phyloP scores from a whole-genome alignment of 2,329 filamentous ascomycete species.

The Colletotrichum sp. region DNA sequence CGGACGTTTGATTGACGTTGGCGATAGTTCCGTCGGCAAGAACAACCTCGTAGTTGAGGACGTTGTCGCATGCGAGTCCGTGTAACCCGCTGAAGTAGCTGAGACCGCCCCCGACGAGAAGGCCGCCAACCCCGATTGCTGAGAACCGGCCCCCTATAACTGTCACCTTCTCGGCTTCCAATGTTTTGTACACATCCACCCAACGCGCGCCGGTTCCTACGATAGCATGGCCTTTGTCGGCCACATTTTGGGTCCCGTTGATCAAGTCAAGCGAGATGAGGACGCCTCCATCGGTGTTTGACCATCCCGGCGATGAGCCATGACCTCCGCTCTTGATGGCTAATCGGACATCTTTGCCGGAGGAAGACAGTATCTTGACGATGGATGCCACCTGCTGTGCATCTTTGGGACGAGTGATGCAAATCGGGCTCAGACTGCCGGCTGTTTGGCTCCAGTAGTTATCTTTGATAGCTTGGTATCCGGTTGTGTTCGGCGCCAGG shows the following conservation, averaged over 20 bases:
- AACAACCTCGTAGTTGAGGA: conserved; percentile 55
- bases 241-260: background rate
- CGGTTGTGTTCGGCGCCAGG: background rate
- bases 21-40: conserved; percentile 48
- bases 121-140: conserved; percentile 42
- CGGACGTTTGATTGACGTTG: conserved; percentile 34
- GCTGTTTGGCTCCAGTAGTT: background rate
- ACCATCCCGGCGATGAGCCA: background rate
- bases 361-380: background rate
- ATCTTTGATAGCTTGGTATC: background rate
- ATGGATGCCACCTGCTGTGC: background rate
- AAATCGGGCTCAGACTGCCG: background rate
- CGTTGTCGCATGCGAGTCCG: conserved; percentile 51
- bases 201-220: background rate
- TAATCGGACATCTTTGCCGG: conserved; percentile 35
- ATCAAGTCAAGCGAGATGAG: background rate
- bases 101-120: conserved; percentile 38
- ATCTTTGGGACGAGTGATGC: background rate
- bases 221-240: background rate
- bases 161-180: background rate
- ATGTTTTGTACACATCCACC: background rate
- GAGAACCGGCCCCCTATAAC: conserved; percentile 22
- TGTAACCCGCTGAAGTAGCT: conserved; percentile 60
- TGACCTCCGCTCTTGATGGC: conserved; percentile 64
- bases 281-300: background rate